Base-by-base conservation (phyloP, 1,284 basidiomycete genomes). In the Ceratobasidium papillatum region DNA sequence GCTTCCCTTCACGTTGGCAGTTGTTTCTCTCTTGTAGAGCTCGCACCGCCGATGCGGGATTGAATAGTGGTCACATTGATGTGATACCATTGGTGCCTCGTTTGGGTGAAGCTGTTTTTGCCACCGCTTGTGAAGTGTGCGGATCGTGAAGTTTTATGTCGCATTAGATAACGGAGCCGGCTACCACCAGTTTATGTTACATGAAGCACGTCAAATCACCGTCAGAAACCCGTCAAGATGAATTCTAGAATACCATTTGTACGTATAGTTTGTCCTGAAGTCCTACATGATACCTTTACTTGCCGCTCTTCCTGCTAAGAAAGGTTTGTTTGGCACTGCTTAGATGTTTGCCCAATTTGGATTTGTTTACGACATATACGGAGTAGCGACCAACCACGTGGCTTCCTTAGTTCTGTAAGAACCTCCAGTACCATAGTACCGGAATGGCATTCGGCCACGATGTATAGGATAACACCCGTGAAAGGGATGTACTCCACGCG, bases 341-440 rank as follows among this genome's bases (percentile, higher is more conserved):
- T 47, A 51, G 27, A 38, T 25, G 63, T 43, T 47, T 51, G 11
- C 19, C 47, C 12, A 22, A 56, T 56, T 56, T 43, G 65, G 65
- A 4, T 36, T 11, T 41, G 36, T 41, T 56, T 36, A 43, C 58
- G 27, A 59, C 51, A 56, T 47, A 71, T 30, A 3, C 19, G 14
- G 51, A 41, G 43, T 68, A 51, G 51, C 41, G 8, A 71, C 63
- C 32, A 27, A 49, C 34, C 63, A 58, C 54, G 45, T 59, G 38
- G 54, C 54, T 68, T 71, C 68, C 68, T 71, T 71, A 41, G 68
- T 71, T 54, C 54, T 27, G 38, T 56, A 14, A 41, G 36, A 45
- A 43, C 32, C 63, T 30, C 54, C 17, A 32, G 63, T 32, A 49
- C 54, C 32, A 58, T n/a, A n/a, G 58, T 47, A 65, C 63, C 19